Evolutionary conservation across 768 basidiomycete genomes (phyloP), one percentile per base, ranked within the genome.

Genomic region (Suillus fuscotomentosus): DNA sequence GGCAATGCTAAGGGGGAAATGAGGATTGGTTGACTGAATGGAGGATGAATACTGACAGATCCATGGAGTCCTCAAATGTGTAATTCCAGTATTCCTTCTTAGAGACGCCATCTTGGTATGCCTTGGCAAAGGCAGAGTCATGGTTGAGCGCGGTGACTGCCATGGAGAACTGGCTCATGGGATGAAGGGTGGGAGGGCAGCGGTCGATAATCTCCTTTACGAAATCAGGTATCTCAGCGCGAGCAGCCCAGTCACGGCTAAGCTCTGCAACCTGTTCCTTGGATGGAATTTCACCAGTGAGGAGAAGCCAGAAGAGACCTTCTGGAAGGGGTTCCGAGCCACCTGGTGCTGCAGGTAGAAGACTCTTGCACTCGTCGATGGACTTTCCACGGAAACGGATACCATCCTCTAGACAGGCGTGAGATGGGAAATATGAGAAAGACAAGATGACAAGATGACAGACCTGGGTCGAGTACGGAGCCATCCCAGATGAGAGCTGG

Each of bases 11-110:
- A 7, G 9, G 53, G 20, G 36, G 55, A 27, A 38, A n/a, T 67
- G 67, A 65, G 38, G 51, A 54, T 20, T 45, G 15, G 56, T 9
- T 22, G 13, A 50, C n/a, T 54, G 34, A 22, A 66, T n/a, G 27
- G 34, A 47, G 41, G 41, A 31, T 8, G 9, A 56, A 60, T 10
- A 59, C 71, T 73, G 77, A 92, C 90, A 94, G 80, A 75, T 94
- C 92, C 92, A 94, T 94, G 55, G 86, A 83, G 74, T 94, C 92
- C 76, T 96, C 95, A 66, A 94, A 95, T 60, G 89, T 90, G 61
- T 95, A 92, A 67, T 90, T 88, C 97, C 97, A 99, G 84, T 99
- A 99, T 57, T 98, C 95, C 78, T 89, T 91, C 83, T 99, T 99
- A 71, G 89, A 87, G 69, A 95, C 84, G 65, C 97, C 97, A 70